Percentiles rank a stretch among this genome's conserved stretches.
Evolutionary conservation across 2,329 filamentous ascomycete genomes (phyloP).

Genomic region (Juglanconis sp.): DNA sequence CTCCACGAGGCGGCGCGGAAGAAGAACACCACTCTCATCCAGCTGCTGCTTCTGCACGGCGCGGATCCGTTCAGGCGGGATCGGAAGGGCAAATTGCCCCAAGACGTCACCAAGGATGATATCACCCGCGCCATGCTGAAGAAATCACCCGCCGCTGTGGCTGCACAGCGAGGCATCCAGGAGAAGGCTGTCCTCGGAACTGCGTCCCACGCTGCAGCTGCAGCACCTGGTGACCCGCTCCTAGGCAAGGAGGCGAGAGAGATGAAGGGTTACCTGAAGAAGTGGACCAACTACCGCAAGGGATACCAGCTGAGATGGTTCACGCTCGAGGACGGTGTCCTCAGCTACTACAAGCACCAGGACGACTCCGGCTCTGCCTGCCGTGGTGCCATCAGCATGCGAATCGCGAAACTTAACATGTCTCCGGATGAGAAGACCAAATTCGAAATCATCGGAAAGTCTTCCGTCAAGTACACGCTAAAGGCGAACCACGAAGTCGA

Average conservation of each 20-base stretch:
- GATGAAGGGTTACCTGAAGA: conserved; percentile 98
- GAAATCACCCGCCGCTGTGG: conserved; percentile 88
- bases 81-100: conserved; percentile 89
- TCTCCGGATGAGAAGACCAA: conserved; percentile 95
- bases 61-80: conserved; percentile 95
- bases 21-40: conserved; percentile 82
- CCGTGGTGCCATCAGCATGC: conserved; percentile 98
- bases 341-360: conserved; percentile 99
- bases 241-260: conserved; percentile 85
- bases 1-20: conserved; percentile 90
- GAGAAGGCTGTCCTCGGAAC: conserved; percentile 90
- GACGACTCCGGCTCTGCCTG: conserved; percentile 95
- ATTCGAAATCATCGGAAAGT: conserved; percentile 97
- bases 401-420: conserved; percentile 92
- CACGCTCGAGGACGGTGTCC: conserved; percentile 90
- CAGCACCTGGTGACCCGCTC: conserved; percentile 55
- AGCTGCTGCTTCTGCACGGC: conserved; percentile 86
- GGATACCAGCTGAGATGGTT: conserved; percentile 98
- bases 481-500: conserved; percentile 98
- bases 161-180: conserved; percentile 91
- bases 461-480: conserved; percentile 95
- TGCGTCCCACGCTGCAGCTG: conserved; percentile 52
- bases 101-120: conserved; percentile 96
- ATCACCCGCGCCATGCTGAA: conserved; percentile 84
- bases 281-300: conserved; percentile 98